phyloP scores from a whole-genome alignment of 176 grass and related monocot species.

The Chrysopogon serrulatus region DNA sequence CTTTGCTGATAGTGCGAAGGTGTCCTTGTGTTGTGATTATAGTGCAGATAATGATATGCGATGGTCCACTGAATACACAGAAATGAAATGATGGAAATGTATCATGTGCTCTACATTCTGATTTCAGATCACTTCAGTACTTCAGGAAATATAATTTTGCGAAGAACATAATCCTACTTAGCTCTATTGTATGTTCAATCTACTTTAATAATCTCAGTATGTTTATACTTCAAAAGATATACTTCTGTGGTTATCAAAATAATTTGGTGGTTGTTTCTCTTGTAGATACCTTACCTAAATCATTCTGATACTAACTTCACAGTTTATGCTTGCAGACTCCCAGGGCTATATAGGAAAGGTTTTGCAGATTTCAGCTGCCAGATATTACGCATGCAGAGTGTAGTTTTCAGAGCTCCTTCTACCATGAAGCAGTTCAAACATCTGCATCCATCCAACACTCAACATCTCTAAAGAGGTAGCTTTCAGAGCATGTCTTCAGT shows the following conservation, averaged over 20 bases:
- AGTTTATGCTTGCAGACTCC: conserved; percentile 17
- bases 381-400: neutral
- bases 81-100: neutral
- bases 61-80: neutral
- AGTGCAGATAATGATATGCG: neutral
- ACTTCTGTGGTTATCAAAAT: neutral
- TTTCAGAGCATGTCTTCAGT: conserved; percentile 6
- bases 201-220: neutral
- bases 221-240: neutral
- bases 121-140: neutral
- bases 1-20: neutral
- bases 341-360: neutral
- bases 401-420: too few relatives aligned
- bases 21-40: neutral
- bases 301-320: neutral
- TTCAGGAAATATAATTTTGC: neutral
- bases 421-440: neutral
- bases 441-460: neutral
- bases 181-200: neutral
- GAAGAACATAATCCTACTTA: neutral
- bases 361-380: neutral
- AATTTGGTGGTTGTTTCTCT: neutral
- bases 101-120: conserved; percentile 17
- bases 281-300: conserved; percentile 2
- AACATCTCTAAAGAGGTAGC: conserved; percentile 12